Conservation (phyloP, 768 basidiomycete genomes). For the Lactifluus pinguis region DNA sequence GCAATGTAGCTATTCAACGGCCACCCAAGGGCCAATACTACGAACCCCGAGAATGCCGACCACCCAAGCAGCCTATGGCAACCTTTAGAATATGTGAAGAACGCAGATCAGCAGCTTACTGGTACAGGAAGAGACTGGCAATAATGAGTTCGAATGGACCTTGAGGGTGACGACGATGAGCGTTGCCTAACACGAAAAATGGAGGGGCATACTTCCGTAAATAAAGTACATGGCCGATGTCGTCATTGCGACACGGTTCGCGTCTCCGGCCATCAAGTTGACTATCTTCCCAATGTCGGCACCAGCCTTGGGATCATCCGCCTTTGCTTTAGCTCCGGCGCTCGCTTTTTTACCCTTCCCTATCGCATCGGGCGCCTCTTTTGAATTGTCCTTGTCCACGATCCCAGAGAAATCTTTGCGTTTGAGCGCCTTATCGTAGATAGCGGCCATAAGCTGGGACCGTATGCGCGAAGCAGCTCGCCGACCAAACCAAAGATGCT, state of each 20-base stretch:
- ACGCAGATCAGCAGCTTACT: constrained; percentile 31
- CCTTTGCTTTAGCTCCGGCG: constrained; percentile 21
- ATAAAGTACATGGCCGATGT: constrained; percentile 52
- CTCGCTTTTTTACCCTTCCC: constrained; percentile 10
- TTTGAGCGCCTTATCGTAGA: constrained; percentile 84
- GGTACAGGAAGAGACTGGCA: constrained; percentile 65
- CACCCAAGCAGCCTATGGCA: constrained; percentile 46
- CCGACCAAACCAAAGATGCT: constrained; percentile 74
- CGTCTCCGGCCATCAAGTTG: constrained; percentile 79
- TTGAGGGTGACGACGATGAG: constrained; percentile 20
- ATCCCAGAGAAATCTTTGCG: constrained; percentile 78
- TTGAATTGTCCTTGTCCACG: constrained; percentile 39
- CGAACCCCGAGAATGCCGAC: constrained; percentile 69
- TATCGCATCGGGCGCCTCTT: neutral
- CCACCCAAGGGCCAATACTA: constrained; percentile 55
- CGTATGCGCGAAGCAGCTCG: constrained; percentile 68
- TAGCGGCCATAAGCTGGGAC: constrained; percentile 71
- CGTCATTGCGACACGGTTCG: constrained; percentile 48
- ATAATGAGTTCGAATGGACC: constrained; percentile 74
- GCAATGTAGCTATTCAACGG: constrained; percentile 65
- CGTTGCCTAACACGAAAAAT: neutral
- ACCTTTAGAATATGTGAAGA: neutral
- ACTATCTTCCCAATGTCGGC: constrained; percentile 89
- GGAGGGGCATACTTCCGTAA: constrained; percentile 44
- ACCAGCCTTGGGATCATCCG: constrained; percentile 53